Evolutionary conservation across 2,329 filamentous ascomycete genomes (phyloP), one percentile per base, ranked within the genome.

Genomic region (Fusarium drepaniforme): DNA sequence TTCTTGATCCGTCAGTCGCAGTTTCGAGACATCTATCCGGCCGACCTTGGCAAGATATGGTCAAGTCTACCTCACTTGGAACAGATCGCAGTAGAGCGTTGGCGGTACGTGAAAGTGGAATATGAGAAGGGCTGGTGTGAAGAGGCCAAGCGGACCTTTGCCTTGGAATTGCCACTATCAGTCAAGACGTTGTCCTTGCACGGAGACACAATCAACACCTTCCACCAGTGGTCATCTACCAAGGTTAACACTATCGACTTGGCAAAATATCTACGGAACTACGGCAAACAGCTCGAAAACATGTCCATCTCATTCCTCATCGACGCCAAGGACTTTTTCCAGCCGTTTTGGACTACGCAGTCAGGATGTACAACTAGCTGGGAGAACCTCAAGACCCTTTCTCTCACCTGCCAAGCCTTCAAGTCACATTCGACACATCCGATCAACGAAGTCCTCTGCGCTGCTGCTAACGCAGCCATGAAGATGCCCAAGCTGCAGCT

Each of bases 1-100:
- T 63, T 75, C 3, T 57, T 75, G 1, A 53, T 75, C 21, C 69
- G 72, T 5, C 23, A 23, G n/a, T 64, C 57, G 8, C 49, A 75
- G 1, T 71, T 73, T 23, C 63, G 63, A 5, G 33, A 21, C 1
- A 35, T 75, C 1, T n/a, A 1, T 1, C 59, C 72, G 8, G 0
- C 3, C 1, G 25, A 46, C 1, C 13, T 75, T 0, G 25, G 13
- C 7, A 33, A 33, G 2, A 65, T 73, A 3, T 33, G 64, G 4
- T 5, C 37, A 4, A 73, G 59, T 13, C 51, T 75, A 0, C 21
- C 30, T 2, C 28, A 37, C 3, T 0, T 75, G 0, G 8, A 60
- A 8, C 25, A 70, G 0, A 5, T 75, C 6, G 28, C 13, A 0
- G 8, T 67, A 11, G 69, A 73, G 7, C 62, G 68, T 2, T 75